Evolutionary conservation across 495 filamentous ascomycete genomes (phyloP).

Genomic region (Lichenothelia convexa): DNA sequence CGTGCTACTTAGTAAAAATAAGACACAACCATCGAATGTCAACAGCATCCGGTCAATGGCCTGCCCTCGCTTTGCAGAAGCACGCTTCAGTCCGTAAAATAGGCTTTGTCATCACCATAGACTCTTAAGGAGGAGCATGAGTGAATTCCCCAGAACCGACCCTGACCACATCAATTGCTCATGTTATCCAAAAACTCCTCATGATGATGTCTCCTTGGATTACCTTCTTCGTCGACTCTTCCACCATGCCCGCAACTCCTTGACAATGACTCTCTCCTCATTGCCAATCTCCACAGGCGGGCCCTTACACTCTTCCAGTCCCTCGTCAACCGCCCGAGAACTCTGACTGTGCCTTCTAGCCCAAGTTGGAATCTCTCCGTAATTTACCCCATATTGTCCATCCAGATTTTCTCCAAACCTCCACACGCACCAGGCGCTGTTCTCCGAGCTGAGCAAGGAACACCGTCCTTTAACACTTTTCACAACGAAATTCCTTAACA

Average conservation of each 20-base stretch:
- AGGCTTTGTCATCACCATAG: no score
- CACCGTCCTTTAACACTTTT: constrained; percentile 30
- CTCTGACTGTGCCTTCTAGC: constrained; percentile 11
- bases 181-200: no score
- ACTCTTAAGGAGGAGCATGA: no score
- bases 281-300: constrained; percentile 47
- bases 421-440: constrained; percentile 23
- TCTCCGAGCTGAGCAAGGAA: constrained; percentile 27
- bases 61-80: no score
- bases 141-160: no score
- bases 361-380: constrained; percentile 10
- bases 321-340: constrained; percentile 22
- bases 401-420: constrained; percentile 3
- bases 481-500: constrained; percentile 61
- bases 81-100: no score
- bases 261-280: constrained; percentile 39
- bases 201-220: no score
- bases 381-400: not conserved
- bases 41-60: no score
- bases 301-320: constrained; percentile 32
- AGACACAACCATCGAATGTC: no score
- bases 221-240: no score
- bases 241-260: constrained; percentile 36
- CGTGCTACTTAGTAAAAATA: no score
- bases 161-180: no score